These are phyloP conservation scores for Curvularia eragrostidis DNA, from an alignment of 2,329 filamentous ascomycete species.

Conservation along the genomic window DNA sequence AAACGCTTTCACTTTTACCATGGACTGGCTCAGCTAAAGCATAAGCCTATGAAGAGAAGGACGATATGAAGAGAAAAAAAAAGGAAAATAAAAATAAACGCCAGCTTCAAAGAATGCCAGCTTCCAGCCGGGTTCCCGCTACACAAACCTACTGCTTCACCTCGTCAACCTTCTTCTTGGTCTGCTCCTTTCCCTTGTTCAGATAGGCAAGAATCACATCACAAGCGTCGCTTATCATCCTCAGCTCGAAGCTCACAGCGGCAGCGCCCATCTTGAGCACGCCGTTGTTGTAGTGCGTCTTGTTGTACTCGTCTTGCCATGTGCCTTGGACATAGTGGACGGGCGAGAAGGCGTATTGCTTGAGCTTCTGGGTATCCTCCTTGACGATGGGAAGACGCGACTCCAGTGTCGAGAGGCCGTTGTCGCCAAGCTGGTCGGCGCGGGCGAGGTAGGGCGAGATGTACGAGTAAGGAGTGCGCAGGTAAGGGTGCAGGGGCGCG, in stretches of 20 bases:
- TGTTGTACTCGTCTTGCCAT: slow-evolving; percentile 50
- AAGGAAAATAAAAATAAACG: too few species aligned
- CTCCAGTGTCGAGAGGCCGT: slow-evolving; percentile 47
- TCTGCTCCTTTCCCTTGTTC: slow-evolving; percentile 44
- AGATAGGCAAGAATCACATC: slow-evolving; percentile 40
- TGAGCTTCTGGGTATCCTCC: slow-evolving; percentile 56
- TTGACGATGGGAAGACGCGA: slow-evolving; percentile 54
- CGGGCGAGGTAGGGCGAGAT: slow-evolving; percentile 84
- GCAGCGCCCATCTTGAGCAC: slow-evolving; percentile 48
- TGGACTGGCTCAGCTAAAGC: not conserved
- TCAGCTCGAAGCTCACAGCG: slow-evolving; percentile 49
- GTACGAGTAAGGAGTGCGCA: slow-evolving; percentile 80
- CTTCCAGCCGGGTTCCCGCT: not conserved
- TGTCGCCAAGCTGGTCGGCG: slow-evolving; percentile 66
- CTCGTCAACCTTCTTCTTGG: slow-evolving; percentile 45
- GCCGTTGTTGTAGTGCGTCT: slow-evolving; percentile 47
- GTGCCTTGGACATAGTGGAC: slow-evolving; percentile 47
- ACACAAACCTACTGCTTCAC: slow-evolving; percentile 41
- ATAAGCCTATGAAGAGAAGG: not conserved
- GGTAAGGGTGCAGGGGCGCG: slow-evolving; percentile 78
- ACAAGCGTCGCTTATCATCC: slow-evolving; percentile 46
- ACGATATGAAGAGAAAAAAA: not conserved
- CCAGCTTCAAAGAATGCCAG: not conserved
- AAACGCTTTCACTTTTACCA: slow-evolving; percentile 12
- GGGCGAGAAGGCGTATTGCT: slow-evolving; percentile 43